Base-by-base conservation (phyloP, 768 basidiomycete genomes). In the Amanita pseudoporphyria region DNA sequence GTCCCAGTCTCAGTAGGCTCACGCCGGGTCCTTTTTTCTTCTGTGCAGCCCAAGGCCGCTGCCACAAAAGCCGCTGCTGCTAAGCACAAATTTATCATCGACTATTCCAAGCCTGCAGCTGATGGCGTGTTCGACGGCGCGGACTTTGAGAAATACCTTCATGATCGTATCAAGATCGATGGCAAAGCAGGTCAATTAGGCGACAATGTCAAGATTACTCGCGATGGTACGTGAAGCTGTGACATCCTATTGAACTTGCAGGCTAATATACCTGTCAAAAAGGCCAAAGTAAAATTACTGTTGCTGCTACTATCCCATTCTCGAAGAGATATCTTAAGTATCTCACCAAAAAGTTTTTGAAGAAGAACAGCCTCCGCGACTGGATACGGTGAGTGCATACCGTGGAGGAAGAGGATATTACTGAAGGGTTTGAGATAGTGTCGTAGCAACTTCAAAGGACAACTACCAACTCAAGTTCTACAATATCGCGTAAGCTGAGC, bases 321-420 rank as follows among this genome's bases (percentile, higher is more conserved):
- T 97, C 95, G 45, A 98, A 98, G 74, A 80, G 90, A 51, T 97
- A 96, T 70, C 82, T 97, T 66, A 97, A 98, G 71, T 99, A 98
- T 72, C 77, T 98, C 53, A 97, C 95, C 55, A 98, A 98, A 79
- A 95, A 95, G 76, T 94, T 91, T 79, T 78, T 98, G 71, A 98
- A 98, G 81, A 96, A 96, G 81, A 93, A 94, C 73, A 71, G 76
- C 39, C 78, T 96, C 60, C 84, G 93, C 57, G 94, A 97, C 72
- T 97, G 92, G 88, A 91, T 97, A 66, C 93, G 92, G 81, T 84
- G 55, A 44, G 72, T 64, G 14, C 31, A n/a, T 12, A 9, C 13
- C 28, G 39, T 38, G 21, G 45, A 28, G 9, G 18, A 40, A n/a
- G 18, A 39, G 14, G n/a, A 55, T 14, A 40, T 47, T 38, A 51